Base-by-base conservation (phyloP, 2,329 filamentous ascomycete genomes). In the Monilinia aucupariae region DNA sequence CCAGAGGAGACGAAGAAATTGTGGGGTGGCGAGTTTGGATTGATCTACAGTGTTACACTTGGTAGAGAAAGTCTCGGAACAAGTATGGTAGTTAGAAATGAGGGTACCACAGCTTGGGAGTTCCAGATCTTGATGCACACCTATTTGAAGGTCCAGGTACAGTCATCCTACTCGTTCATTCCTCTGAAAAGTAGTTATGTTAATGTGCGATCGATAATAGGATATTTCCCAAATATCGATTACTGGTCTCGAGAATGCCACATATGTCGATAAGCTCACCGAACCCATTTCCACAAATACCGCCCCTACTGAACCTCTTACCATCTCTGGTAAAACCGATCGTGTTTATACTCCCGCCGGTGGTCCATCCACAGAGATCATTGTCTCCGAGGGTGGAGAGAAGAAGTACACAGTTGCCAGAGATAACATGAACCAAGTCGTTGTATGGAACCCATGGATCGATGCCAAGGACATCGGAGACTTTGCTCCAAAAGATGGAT, bases 381-480 rank as follows among this genome's bases (percentile, higher is more conserved):
- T 82, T 15, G 84, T 96, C 54, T 73, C 80, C 20, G 85, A 90
- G 71, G 82, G 77, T 56, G 87, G 85, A 65, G 82, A 82, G 71
- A 80, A 86, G 17, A 78, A 82, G 58, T 92, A 89, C 78, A 85
- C 86, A 64, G 81, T 97, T 62, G 84, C 88, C 48, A 85, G 94
- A 66, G 91, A 97, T 76, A 92, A 91, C 68, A 82, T 99, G 68
- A 83, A 84, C 66, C 91, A 97, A 69, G 87, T 94, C 20, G 93
- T 97, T 1, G 89, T 97, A 37, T 99, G 94, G 94, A 99, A 99
- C 77, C 94, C 94, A 1, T 97, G 93, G 92, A 81, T 82, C 48
- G 90, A 92, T 67, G 96, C 96, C 80, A 84, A 86, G 70, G 82
- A 82, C 6, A 96, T 96, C 78, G 86, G 80, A 59, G 94, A 99